Conservation (phyloP, 495 filamentous ascomycete genomes). For the Articulospora tetracladia region DNA sequence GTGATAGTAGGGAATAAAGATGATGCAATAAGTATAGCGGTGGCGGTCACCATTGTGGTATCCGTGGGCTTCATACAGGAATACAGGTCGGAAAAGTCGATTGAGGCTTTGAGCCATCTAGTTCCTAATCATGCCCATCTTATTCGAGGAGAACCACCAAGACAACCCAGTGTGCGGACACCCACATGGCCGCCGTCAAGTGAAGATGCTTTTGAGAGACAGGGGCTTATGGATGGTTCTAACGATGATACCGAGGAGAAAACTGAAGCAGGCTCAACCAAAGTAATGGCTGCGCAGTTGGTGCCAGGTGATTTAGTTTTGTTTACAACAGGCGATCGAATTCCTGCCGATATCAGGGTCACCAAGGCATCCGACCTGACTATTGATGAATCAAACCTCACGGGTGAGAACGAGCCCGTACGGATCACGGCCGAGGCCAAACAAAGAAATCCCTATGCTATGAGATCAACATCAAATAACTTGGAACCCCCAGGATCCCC, state of each 20-base stretch:
- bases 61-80: constrained; percentile 96
- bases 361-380: constrained; percentile 81
- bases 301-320: constrained; percentile 90
- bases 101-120: constrained; percentile 89
- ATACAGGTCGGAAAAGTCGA: constrained; percentile 94
- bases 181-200: constrained; percentile 40
- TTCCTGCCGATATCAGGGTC: constrained; percentile 94
- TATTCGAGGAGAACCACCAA: constrained; percentile 52
- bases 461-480: constrained; percentile 26
- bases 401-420: constrained; percentile 93
- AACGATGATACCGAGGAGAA: constrained; percentile 37
- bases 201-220: constrained; percentile 21
- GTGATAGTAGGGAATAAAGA: constrained; percentile 93
- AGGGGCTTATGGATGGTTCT: constrained; percentile 28
- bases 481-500: constrained; percentile 47
- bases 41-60: constrained; percentile 95
- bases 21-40: constrained; percentile 90
- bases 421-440: constrained; percentile 63
- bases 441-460: constrained; percentile 28
- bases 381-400: constrained; percentile 96
- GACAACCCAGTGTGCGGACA: constrained; percentile 31
- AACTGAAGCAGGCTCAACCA: constrained; percentile 69
- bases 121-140: constrained; percentile 94
- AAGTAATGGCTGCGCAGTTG: constrained; percentile 78
- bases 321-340: constrained; percentile 92